phyloP scores from a whole-genome alignment of 164 flowering plant species.

The Berberis vulgaris region DNA sequence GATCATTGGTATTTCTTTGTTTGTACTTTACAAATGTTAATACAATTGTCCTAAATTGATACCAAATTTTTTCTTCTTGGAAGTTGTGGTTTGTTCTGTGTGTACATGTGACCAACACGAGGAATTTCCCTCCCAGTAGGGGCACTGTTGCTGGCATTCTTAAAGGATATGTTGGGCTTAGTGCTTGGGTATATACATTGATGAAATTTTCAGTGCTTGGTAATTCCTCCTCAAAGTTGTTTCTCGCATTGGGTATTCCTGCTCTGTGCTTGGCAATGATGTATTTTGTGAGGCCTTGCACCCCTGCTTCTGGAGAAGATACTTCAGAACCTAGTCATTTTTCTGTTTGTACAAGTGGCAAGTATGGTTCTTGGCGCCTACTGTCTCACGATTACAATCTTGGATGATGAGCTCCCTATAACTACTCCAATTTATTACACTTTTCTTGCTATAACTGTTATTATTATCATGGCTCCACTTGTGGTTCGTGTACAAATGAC shows the following conservation, averaged over 20 bases:
- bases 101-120: conserved; percentile 83
- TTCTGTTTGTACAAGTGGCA: conserved; percentile 57
- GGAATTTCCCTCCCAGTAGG: conserved; percentile 74
- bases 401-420: conserved; percentile 31
- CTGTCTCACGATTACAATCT: conserved; percentile 56
- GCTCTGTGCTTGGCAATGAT: conserved; percentile 49
- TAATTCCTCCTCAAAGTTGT: conserved; percentile 51
- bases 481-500: conserved; percentile 89
- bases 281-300: conserved; percentile 69
- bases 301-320: conserved; percentile 63
- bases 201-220: conserved; percentile 45
- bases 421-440: conserved; percentile 32
- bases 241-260: conserved; percentile 79
- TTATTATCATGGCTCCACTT: conserved; percentile 75
- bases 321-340: conserved; percentile 50
- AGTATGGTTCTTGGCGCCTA: conserved; percentile 60
- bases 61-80: conserved; percentile 4
- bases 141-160: conserved; percentile 88
- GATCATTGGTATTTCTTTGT: no score
- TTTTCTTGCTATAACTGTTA: conserved; percentile 45
- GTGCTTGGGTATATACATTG: conserved; percentile 82
- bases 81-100: conserved; percentile 81
- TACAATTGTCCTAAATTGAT: no score
- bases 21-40: no score
- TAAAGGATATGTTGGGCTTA: conserved; percentile 76